These are phyloP conservation scores for Ambrosiella beaveri DNA, from an alignment of 2,329 filamentous ascomycete species.

Conservation along the genomic window DNA sequence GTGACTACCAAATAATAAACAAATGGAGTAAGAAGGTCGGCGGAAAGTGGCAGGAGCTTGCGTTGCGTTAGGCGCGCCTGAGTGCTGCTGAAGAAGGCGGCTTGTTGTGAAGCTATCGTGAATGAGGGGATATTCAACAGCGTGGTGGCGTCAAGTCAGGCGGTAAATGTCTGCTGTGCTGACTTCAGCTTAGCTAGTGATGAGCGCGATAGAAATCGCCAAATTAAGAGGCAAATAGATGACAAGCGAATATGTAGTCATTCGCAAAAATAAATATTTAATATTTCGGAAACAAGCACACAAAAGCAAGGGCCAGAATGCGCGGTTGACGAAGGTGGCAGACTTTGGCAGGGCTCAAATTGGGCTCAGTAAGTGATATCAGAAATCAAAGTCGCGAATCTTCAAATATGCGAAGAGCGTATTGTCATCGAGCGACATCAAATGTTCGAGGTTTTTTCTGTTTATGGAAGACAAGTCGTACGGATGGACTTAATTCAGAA, in stretches of 20 bases:
- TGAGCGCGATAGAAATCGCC: no score
- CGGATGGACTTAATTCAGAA: no score
- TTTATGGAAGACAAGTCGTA: no score
- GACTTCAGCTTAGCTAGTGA: no score
- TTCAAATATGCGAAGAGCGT: no score
- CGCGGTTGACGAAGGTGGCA: background rate
- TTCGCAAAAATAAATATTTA: no score
- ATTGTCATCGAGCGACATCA: no score
- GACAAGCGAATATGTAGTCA: no score
- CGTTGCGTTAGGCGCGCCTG: background rate
- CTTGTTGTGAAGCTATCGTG: background rate
- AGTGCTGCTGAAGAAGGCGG: background rate
- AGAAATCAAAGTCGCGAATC: background rate
- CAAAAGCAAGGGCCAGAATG: slow-evolving; percentile 1
- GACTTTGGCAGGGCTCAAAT: background rate
- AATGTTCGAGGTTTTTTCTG: no score
- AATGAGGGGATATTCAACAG: background rate
- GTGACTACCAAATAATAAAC: background rate
- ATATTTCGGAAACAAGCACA: background rate
- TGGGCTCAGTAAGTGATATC: background rate
- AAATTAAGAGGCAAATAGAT: no score
- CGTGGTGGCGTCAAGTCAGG: background rate
- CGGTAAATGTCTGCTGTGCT: background rate
- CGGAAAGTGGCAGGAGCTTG: background rate
- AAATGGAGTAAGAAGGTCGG: background rate